These are phyloP conservation scores for Camelina hispida DNA, from an alignment of 345 rosid genomes.

Conservation along the genomic window DNA sequence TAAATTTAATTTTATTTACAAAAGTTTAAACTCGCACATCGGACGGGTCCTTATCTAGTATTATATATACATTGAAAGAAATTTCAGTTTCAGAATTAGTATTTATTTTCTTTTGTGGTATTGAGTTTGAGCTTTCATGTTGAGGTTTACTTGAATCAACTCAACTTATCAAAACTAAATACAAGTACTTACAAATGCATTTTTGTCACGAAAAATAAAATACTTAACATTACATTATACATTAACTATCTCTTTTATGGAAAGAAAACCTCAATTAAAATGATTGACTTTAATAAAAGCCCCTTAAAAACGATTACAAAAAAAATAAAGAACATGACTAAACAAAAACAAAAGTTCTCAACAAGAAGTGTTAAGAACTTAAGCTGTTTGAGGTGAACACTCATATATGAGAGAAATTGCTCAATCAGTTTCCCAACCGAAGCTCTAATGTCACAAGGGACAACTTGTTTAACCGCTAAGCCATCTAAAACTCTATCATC, in stretches of 20 bases:
- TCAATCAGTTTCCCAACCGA: constrained; percentile 15
- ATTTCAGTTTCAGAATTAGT: neutral
- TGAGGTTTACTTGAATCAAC: neutral
- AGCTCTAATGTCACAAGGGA: constrained; percentile 27
- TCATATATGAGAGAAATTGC: neutral
- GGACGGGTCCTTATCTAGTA: too few relatives aligned
- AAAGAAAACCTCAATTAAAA: neutral
- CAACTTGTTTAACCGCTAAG: neutral
- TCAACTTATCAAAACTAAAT: constrained; percentile 14
- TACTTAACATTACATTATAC: neutral
- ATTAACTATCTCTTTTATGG: neutral
- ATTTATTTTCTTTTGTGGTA: neutral
- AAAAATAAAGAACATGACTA: constrained; percentile 21
- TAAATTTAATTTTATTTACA: too few relatives aligned
- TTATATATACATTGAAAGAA: neutral
- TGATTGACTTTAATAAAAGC: neutral
- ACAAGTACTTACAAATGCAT: neutral
- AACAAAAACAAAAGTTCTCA: constrained; percentile 29
- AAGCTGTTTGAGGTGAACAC: constrained; percentile 27
- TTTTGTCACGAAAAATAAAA: neutral
- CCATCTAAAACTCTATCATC: constrained; percentile 21
- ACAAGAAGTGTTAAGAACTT: constrained; percentile 29
- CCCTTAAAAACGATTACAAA: neutral
- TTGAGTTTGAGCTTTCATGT: neutral
- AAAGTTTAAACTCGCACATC: too few relatives aligned